phyloP scores from a whole-genome alignment of 257 asterid genomes.

The Nicotiana noctiflora region DNA sequence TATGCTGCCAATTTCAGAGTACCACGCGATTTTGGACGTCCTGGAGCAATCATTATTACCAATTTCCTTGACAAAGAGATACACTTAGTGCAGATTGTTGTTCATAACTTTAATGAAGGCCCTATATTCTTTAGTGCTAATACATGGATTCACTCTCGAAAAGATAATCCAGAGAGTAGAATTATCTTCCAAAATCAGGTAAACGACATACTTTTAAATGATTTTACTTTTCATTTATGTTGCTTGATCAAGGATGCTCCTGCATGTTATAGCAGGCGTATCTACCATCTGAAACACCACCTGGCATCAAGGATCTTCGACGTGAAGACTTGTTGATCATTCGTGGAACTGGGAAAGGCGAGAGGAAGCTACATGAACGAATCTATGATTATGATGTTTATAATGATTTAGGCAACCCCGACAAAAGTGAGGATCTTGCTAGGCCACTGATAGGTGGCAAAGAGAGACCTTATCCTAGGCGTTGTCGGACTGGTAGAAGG shows the following conservation, averaged over 20 bases:
- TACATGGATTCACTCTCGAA: constrained; percentile 87
- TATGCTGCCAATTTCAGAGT: constrained; percentile 62
- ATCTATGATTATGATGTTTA: constrained; percentile 75
- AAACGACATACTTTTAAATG: constrained; percentile 38
- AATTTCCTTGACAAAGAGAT: constrained; percentile 79
- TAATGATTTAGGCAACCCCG: constrained; percentile 87
- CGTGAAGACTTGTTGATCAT: constrained; percentile 53
- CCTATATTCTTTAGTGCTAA: constrained; percentile 62
- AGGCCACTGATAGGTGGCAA: constrained; percentile 57
- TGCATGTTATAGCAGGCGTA: constrained; percentile 42
- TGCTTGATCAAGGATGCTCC: background rate
- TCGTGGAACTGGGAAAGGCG: constrained; percentile 63
- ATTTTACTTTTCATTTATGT: background rate
- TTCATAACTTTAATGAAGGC: constrained; percentile 57
- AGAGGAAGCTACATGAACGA: constrained; percentile 70
- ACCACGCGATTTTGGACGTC: constrained; percentile 72
- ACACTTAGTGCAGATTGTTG: constrained; percentile 62
- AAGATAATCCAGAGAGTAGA: constrained; percentile 65
- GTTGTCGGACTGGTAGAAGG: constrained; percentile 81
- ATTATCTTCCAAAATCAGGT: constrained; percentile 79
- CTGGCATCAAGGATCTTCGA: constrained; percentile 75
- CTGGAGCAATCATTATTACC: constrained; percentile 70
- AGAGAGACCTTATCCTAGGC: constrained; percentile 87
- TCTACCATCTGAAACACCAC: constrained; percentile 80
- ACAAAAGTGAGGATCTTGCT: constrained; percentile 46